A percentile compares a stretch with the other conserved stretches of the same genome.
These are phyloP conservation scores for Rhizophora mangle DNA, from an alignment of 345 rosid species.

Conservation along the genomic window DNA sequence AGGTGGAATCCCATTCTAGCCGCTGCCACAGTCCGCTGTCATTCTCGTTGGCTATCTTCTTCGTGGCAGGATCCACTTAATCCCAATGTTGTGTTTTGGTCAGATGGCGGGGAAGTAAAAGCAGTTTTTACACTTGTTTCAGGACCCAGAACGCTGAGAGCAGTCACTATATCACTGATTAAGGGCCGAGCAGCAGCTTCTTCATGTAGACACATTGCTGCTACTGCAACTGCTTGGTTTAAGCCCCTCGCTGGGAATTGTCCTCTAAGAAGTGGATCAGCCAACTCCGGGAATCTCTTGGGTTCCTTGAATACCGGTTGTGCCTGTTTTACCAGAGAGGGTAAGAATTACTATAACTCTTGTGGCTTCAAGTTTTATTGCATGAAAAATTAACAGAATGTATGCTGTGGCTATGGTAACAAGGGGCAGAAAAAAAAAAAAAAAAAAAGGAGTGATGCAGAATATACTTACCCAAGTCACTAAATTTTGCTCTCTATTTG, in stretches of 20 bases:
- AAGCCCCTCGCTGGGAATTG: conserved; percentile 56
- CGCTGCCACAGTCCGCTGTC: conserved; percentile 57
- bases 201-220: conserved; percentile 90
- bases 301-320: conserved; percentile 73
- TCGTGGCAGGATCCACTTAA: neutral
- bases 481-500: conserved; percentile 60
- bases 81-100: neutral
- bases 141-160: conserved; percentile 62
- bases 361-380: too few species aligned
- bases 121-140: neutral
- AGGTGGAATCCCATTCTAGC: conserved; percentile 42
- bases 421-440: too few species aligned
- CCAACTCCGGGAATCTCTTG: conserved; percentile 51
- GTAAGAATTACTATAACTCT: too few species aligned
- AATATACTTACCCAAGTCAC: conserved; percentile 65
- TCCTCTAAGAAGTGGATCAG: conserved; percentile 61
- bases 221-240: conserved; percentile 77
- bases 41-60: conserved; percentile 31
- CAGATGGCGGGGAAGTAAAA: conserved; percentile 1
- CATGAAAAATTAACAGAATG: too few species aligned
- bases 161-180: conserved; percentile 77
- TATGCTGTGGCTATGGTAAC: neutral
- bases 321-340: conserved; percentile 43
- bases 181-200: conserved; percentile 64
- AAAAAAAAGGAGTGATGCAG: neutral